Evolutionary conservation across 345 rosid species (phyloP), one percentile per base, ranked within the genome.

Genomic region (Gossypium mustelinum): DNA sequence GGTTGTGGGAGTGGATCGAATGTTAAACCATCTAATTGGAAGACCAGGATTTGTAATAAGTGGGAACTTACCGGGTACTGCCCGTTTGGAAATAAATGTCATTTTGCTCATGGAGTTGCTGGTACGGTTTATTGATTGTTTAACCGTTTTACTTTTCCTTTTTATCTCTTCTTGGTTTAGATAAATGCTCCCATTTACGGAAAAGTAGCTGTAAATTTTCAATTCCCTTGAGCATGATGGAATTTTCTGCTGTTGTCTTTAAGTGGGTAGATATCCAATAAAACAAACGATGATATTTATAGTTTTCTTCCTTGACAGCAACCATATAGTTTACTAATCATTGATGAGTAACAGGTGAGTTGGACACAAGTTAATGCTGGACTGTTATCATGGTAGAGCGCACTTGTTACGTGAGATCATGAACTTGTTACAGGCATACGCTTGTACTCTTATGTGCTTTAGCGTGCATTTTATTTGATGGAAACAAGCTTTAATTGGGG

Each of bases 61-160:
- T 93, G 97, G 98, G 98, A 94, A 85, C 82, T 94, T 45, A 94
- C 98, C 2, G 97, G 97, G 7, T 92, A 92, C 76, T 92, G 98
- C 73, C 98, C 97, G 0, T 94, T 94, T 81, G 98, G 98, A 73
- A 94, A 82, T 75, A 93, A 91, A 77, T 95, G 97, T 80, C 99
- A 95, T 83, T 94, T 94, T 82, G 98, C 98, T 52, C 98, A 91
- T 82, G 98, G 98, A 56, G 82, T 79, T 83, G 90, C 82, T 75
- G 98, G 98, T 94, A 83, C 73, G 79, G 27, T 64, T 48, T 70
- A 9, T 72, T 20, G 54, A 56, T 57, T 22, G 52, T 12, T 20
- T 57, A 7, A 41, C 12, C 41, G 13, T 2, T 22, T 22, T 71
- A 39, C 25, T 6, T 71, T 41, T 34, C 41, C 41, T 34, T 34